Percentiles rank a stretch among this genome's conserved stretches.
Conservation (phyloP, 176 grass and related monocot species). For the Juncus inflexus region DNA sequence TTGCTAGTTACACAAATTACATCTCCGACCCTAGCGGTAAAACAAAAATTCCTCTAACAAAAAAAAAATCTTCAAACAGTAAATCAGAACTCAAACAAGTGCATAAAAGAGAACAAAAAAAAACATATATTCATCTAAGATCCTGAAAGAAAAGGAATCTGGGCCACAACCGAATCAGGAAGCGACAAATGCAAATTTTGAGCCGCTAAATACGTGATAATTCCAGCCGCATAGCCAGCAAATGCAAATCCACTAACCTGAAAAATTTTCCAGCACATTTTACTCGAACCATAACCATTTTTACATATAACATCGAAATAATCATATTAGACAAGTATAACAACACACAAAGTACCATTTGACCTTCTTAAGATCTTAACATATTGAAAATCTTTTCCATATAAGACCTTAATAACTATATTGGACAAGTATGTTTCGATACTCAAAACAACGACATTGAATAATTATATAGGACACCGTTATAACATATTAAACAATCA, state of each 20-base stretch:
- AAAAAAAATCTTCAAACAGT: background rate
- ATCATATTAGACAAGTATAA: constrained; percentile 6
- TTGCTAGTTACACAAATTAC: constrained; percentile 12
- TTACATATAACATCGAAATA: background rate
- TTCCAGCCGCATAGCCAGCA: constrained; percentile 86
- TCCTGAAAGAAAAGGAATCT: constrained; percentile 68
- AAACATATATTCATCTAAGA: constrained; percentile 27
- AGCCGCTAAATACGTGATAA: constrained; percentile 58
- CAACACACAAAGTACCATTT: background rate
- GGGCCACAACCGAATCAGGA: constrained; percentile 52
- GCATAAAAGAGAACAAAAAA: constrained; percentile 7
- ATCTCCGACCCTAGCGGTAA: background rate
- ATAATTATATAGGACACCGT: too few relatives aligned
- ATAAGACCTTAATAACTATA: too few relatives aligned
- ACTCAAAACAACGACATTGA: too few relatives aligned
- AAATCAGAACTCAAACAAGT: background rate
- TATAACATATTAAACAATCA: too few relatives aligned
- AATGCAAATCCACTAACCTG: constrained; percentile 96
- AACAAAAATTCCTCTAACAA: background rate
- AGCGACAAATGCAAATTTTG: constrained; percentile 44
- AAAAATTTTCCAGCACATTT: constrained; percentile 23
- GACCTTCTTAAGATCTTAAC: constrained; percentile 6
- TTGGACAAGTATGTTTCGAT: too few relatives aligned
- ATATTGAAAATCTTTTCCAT: background rate
- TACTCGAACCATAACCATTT: background rate